Evolutionary conservation across 1,139 yeast species (phyloP).

Genomic region (Hansenula lynferdii): DNA sequence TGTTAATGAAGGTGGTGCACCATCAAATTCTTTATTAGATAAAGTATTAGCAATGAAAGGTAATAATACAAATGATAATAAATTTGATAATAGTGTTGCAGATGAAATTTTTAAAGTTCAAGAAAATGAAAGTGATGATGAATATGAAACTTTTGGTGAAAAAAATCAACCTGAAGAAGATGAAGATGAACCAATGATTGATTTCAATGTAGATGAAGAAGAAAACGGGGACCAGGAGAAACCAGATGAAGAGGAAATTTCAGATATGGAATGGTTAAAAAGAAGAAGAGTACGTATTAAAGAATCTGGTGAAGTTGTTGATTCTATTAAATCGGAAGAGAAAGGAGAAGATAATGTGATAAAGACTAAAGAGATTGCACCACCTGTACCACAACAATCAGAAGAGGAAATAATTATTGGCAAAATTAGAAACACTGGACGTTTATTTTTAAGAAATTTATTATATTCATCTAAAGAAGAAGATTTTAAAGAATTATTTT

Average conservation of each 20-base stretch:
- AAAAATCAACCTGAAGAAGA: constrained; percentile 28
- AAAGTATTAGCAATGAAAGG: constrained; percentile 31
- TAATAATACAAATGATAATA: constrained; percentile 11
- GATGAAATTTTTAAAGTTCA: constrained; percentile 30
- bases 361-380: too few species aligned
- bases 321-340: constrained; percentile 4
- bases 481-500: constrained; percentile 54
- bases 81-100: constrained; percentile 19
- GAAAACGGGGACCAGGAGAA: constrained; percentile 14
- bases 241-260: constrained; percentile 47
- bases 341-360: constrained; percentile 3
- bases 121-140: constrained; percentile 60
- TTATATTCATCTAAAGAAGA: constrained; percentile 75
- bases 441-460: constrained; percentile 85
- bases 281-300: constrained; percentile 70
- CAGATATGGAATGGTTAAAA: constrained; percentile 89
- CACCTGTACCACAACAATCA: too few species aligned
- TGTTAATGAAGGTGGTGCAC: constrained; percentile 48
- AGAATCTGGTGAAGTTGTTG: constrained; percentile 32
- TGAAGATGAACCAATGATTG: constrained; percentile 31
- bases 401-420: constrained; percentile 42
- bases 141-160: constrained; percentile 49
- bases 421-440: constrained; percentile 64
- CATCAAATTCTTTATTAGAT: constrained; percentile 30
- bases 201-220: constrained; percentile 7